Percentiles rank a stretch among this genome's conserved stretches.
Evolutionary conservation across 208 protist genomes (phyloP).

Genomic region (Leishmania major): DNA sequence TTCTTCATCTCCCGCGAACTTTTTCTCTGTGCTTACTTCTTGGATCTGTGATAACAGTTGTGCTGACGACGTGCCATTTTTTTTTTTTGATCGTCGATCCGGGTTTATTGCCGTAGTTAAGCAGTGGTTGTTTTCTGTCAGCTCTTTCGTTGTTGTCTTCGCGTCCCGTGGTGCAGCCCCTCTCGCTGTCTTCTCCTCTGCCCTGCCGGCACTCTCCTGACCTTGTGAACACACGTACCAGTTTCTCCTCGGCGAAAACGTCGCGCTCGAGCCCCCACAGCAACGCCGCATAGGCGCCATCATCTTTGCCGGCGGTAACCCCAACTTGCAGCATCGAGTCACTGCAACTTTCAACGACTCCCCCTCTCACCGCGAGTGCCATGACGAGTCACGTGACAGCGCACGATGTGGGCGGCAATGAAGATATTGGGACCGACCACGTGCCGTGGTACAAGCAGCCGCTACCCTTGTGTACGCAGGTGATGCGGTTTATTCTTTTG

Average conservation of each 20-base stretch:
- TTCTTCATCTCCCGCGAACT: neutral
- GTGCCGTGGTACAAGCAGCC: conserved; percentile 48
- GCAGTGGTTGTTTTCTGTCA: too few species aligned
- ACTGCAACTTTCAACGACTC: neutral
- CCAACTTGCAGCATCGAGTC: neutral
- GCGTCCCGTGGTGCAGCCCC: too few species aligned
- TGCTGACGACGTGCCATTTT: neutral
- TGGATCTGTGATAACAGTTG: neutral
- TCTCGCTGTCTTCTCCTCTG: too few species aligned
- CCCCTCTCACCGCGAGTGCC: too few species aligned
- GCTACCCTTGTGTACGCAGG: conserved; percentile 71
- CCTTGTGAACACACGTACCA: neutral
- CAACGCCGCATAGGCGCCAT: neutral
- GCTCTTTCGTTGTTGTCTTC: too few species aligned
- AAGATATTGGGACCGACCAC: neutral
- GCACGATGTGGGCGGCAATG: neutral
- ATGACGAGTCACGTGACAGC: neutral
- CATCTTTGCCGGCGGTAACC: neutral
- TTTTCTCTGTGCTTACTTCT: neutral
- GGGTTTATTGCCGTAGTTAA: neutral
- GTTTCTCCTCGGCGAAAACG: neutral
- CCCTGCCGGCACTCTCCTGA: too few species aligned
- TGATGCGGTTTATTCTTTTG: conserved; percentile 57
- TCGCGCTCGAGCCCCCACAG: neutral
- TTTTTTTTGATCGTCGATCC: neutral